Conservation (phyloP, 495 filamentous ascomycete species). For the Podospora pseudocomata region DNA sequence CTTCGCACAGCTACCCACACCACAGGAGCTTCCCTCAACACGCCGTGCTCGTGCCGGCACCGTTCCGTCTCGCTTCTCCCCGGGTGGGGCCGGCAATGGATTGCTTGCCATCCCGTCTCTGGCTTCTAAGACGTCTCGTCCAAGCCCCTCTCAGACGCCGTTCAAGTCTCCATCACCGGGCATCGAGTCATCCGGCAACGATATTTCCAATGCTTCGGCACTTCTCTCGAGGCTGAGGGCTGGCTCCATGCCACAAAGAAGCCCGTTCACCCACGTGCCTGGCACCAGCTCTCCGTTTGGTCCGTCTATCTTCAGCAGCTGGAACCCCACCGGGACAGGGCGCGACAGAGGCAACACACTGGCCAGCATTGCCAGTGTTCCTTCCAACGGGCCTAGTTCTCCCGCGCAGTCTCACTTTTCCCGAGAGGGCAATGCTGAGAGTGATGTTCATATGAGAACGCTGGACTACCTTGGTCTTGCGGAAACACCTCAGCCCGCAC, state of each 20-base stretch:
- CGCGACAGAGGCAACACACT: constrained; percentile 80
- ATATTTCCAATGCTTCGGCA: constrained; percentile 58
- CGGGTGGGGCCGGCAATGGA: constrained; percentile 56
- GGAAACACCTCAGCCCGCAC: constrained; percentile 83
- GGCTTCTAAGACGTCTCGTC: constrained; percentile 76
- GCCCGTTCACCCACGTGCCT: constrained; percentile 58
- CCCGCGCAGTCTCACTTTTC: constrained; percentile 88
- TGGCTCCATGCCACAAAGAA: constrained; percentile 91
- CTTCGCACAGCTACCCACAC: constrained; percentile 62
- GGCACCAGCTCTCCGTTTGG: constrained; percentile 69
- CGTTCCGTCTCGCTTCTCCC: constrained; percentile 91
- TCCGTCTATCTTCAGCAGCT: constrained; percentile 81
- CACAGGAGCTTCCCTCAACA: constrained; percentile 54
- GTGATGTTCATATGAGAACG: constrained; percentile 81
- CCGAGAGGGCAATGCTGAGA: constrained; percentile 78
- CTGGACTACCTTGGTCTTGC: constrained; percentile 93
- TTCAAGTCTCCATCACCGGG: constrained; percentile 75
- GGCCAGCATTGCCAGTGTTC: constrained; percentile 67
- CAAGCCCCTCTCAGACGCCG: constrained; percentile 86
- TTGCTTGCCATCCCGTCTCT: constrained; percentile 60
- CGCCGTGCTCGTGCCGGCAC: constrained; percentile 84
- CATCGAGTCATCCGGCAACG: constrained; percentile 56
- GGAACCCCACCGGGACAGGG: constrained; percentile 56
- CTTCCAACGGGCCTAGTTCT: constrained; percentile 82
- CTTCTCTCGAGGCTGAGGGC: constrained; percentile 84